Conservation (phyloP, 164 flowering plant genomes). For the Buxus sempervirens region DNA sequence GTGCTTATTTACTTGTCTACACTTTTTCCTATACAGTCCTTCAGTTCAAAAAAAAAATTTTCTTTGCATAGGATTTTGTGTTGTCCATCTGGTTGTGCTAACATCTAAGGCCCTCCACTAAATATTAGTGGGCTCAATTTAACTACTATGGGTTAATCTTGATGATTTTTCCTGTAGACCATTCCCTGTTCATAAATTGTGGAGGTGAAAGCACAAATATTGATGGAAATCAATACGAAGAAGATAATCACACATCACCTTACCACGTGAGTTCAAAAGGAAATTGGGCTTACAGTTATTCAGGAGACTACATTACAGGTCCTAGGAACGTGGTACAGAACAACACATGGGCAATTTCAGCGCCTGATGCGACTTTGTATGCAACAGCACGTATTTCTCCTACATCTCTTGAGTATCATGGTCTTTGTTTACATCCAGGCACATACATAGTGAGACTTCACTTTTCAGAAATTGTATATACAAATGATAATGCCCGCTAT, state of each 20-base stretch:
- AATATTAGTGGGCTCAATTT: too few species aligned
- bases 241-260: not conserved
- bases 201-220: not conserved
- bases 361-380: not conserved
- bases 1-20: too few species aligned
- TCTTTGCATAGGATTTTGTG: too few species aligned
- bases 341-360: not conserved
- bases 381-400: not conserved
- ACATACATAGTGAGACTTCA: not conserved
- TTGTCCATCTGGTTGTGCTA: too few species aligned
- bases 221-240: not conserved
- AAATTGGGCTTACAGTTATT: not conserved
- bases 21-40: too few species aligned
- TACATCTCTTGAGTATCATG: not conserved
- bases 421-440: not conserved
- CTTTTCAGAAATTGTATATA: not conserved
- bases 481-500: not conserved
- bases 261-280: not conserved
- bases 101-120: too few species aligned
- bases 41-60: too few species aligned
- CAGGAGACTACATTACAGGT: not conserved
- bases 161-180: not conserved
- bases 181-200: not conserved
- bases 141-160: too few species aligned
- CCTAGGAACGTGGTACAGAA: not conserved